Percentiles rank a stretch among this genome's conserved stretches.
phyloP scores from a whole-genome alignment of 441 rosid genomes.

The Eutrema salsugineum region DNA sequence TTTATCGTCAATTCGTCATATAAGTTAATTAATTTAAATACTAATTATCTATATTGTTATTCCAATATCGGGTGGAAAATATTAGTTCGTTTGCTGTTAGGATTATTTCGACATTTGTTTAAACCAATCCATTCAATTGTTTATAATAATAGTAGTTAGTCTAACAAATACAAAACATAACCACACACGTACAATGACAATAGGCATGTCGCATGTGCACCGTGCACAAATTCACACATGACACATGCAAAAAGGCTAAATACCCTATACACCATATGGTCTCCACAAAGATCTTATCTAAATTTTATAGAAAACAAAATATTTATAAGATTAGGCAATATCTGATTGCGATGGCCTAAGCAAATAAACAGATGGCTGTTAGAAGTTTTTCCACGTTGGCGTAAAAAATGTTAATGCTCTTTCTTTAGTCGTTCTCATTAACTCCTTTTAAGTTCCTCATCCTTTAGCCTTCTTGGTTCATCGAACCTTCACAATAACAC shows the following conservation, averaged over 20 bases:
- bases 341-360: slow-evolving; percentile 12
- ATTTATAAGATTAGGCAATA: neutral
- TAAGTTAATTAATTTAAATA: neutral
- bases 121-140: neutral
- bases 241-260: neutral
- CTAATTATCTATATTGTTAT: neutral
- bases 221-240: neutral
- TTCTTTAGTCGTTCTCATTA: slow-evolving; percentile 3
- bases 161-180: neutral
- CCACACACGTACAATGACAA: neutral
- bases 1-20: no score
- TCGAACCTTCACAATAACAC: slow-evolving; percentile 16
- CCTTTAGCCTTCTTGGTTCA: slow-evolving; percentile 18
- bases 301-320: neutral
- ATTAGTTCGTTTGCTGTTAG: neutral
- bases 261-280: no score
- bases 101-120: neutral
- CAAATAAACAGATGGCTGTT: neutral
- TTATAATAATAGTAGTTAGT: neutral
- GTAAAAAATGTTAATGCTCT: neutral
- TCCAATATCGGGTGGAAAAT: neutral
- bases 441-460: slow-evolving; percentile 4
- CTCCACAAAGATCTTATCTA: neutral
- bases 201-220: neutral
- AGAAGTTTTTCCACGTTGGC: slow-evolving; percentile 20